Evolutionary conservation across 108 stramenopile genomes (phyloP).

Genomic region (Chaetoceros tenuissimus): DNA sequence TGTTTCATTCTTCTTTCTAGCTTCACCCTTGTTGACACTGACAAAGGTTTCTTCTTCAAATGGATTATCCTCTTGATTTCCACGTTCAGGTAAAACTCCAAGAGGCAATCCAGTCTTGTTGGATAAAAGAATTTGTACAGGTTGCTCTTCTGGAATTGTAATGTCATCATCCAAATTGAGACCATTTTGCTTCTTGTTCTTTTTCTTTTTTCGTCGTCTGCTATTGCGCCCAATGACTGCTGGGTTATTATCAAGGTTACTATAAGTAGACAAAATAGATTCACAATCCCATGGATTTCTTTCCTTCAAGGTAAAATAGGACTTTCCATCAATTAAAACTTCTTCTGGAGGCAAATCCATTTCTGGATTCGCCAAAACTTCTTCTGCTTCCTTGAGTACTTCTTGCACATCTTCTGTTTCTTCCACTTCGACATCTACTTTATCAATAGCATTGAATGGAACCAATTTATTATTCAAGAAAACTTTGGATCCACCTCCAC

Average conservation of each 20-base stretch:
- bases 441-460: conserved; percentile 34
- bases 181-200: conserved; percentile 32
- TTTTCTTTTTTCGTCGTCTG: conserved; percentile 20
- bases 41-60: conserved; percentile 35
- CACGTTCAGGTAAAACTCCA: conserved; percentile 45
- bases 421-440: conserved; percentile 23
- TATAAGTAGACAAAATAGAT: conserved; percentile 90
- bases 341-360: conserved; percentile 69
- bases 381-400: conserved; percentile 69
- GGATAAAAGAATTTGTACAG: conserved; percentile 61
- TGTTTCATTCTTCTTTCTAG: conserved; percentile 67
- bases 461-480: conserved; percentile 66
- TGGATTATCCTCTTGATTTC: conserved; percentile 18
- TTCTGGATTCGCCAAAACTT: conserved; percentile 54
- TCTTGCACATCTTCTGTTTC: conserved; percentile 30
- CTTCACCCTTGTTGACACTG: conserved; percentile 81
- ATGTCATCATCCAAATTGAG: conserved; percentile 20
- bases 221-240: conserved; percentile 51
- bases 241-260: conserved; percentile 96
- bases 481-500: conserved; percentile 71
- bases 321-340: conserved; percentile 79
- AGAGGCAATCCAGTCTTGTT: conserved; percentile 87
- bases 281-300: conserved; percentile 97
- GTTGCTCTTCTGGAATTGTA: conserved; percentile 29
- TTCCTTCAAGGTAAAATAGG: conserved; percentile 61